Base-by-base conservation (phyloP, 2,329 filamentous ascomycete genomes). In the Aureobasidium sp. region DNA sequence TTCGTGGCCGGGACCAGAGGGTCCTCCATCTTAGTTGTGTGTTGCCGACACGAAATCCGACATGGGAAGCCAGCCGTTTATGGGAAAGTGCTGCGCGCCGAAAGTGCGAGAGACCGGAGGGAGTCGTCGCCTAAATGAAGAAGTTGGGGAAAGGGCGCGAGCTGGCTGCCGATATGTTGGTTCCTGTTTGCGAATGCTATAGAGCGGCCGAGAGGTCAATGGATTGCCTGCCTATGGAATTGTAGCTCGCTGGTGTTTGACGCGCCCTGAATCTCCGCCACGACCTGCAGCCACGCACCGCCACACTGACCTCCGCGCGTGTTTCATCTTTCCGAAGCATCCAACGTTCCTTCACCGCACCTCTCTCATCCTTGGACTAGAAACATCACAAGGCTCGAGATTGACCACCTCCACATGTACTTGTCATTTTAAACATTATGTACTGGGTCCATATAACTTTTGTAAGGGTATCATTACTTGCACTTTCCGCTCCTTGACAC, bases 1-100 rank as follows among this genome's bases (percentile, higher is more conserved):
- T 74, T 73, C 63, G 68, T 68, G 63, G 69, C 71, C 48, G 68
- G 68, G 67, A 72, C 68, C 68, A 72, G 62, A 64, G 71, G 72
- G 67, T 73, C 73, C 72, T 74, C 73, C 73, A 75, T 75, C 25
- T 44, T 68, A 52, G 15, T 37, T 55, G 45, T 41, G 34, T 31
- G 2, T 37, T 14, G 22, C 8, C 25, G 57, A 22, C 11, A 8
- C 17, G 44, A 42, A 51, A 51, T 60, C 14, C 57, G 57, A 51
- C 57, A 60, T 60, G 57, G 25, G 56, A 42, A 11, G 20, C 25
- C 45, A 31, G 57, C 36, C 31, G 57, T 51, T 60, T n/a, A 12
- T 7, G 8, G 25, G 29, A 34, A 25, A 25, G 15, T 48, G 31
- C 45, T 51, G 57, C 22, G 45, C 57, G 42, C n/a, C n/a, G 55